A percentile compares a stretch with the other conserved stretches of the same genome.
These are phyloP conservation scores for Dionaea muscipula DNA, from an alignment of 179 eudicot species.

Conservation along the genomic window DNA sequence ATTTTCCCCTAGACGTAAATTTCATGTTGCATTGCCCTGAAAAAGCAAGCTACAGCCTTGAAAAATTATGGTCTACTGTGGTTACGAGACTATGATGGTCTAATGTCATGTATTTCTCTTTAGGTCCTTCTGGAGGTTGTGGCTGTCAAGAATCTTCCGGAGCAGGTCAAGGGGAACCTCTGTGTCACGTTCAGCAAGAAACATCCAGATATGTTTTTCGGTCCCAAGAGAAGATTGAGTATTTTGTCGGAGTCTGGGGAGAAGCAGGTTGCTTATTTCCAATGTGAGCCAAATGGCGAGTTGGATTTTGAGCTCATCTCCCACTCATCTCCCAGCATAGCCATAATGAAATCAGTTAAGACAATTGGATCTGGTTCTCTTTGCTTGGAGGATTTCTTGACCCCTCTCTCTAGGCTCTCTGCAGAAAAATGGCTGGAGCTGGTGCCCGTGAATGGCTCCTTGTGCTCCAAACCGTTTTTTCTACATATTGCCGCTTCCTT, in stretches of 20 bases:
- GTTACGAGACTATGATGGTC: background rate
- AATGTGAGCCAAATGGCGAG: slow-evolving; percentile 65
- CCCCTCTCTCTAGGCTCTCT: slow-evolving; percentile 38
- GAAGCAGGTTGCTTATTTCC: slow-evolving; percentile 69
- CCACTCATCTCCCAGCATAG: slow-evolving; percentile 25
- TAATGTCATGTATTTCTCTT: background rate
- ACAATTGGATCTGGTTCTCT: slow-evolving; percentile 49
- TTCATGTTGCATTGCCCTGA: no score
- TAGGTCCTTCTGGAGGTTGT: slow-evolving; percentile 80
- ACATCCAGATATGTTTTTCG: slow-evolving; percentile 66
- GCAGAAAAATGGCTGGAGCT: slow-evolving; percentile 65
- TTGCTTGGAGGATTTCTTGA: slow-evolving; percentile 41
- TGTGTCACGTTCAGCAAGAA: slow-evolving; percentile 59
- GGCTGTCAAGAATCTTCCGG: slow-evolving; percentile 50
- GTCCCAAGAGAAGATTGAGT: slow-evolving; percentile 39
- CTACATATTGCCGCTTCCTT: slow-evolving; percentile 61
- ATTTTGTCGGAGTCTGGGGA: slow-evolving; percentile 49
- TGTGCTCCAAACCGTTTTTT: slow-evolving; percentile 34
- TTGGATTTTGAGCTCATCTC: slow-evolving; percentile 50
- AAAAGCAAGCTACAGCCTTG: no score
- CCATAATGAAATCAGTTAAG: slow-evolving; percentile 29
- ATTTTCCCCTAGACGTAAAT: no score
- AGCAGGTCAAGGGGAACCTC: slow-evolving; percentile 48
- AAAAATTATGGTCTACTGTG: no score
- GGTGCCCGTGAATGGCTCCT: slow-evolving; percentile 28